phyloP scores from a whole-genome alignment of 768 basidiomycete genomes.

The Fistulinella prunicolor region DNA sequence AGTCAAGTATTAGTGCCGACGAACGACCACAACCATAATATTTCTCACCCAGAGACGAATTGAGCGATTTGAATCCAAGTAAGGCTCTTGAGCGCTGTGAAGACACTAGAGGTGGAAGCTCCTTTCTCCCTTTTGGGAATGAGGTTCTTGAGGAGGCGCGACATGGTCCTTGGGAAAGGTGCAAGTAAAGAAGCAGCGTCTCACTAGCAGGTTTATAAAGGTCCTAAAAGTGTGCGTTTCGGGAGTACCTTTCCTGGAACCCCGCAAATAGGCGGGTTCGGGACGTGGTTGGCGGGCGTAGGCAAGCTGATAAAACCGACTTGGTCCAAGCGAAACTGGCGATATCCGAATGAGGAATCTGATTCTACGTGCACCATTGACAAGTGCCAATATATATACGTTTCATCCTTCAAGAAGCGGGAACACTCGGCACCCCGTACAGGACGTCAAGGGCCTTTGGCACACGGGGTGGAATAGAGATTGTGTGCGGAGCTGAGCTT shows the following conservation, averaged over 20 bases:
- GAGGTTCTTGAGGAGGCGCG: constrained; percentile 44
- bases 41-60: constrained; percentile 51
- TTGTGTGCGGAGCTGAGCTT: background rate
- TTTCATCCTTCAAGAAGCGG: background rate
- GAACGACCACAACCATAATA: background rate
- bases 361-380: background rate
- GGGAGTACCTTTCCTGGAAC: background rate
- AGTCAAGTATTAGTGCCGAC: background rate
- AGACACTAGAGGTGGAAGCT: constrained; percentile 34
- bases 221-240: constrained; percentile 3
- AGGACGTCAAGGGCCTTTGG: background rate
- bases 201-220: constrained; percentile 12
- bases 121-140: constrained; percentile 48
- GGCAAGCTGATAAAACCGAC: background rate
- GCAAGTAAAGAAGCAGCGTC: background rate
- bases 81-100: constrained; percentile 42
- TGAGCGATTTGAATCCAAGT: constrained; percentile 57
- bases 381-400: background rate
- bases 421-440: background rate
- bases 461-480: background rate
- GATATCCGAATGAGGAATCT: constrained; percentile 2
- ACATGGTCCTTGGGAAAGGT: constrained; percentile 8
- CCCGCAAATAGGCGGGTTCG: background rate
- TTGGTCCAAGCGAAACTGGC: background rate
- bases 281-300: background rate